Evolutionary conservation across 768 basidiomycete genomes (phyloP).

Genomic region (Calocera cornea): DNA sequence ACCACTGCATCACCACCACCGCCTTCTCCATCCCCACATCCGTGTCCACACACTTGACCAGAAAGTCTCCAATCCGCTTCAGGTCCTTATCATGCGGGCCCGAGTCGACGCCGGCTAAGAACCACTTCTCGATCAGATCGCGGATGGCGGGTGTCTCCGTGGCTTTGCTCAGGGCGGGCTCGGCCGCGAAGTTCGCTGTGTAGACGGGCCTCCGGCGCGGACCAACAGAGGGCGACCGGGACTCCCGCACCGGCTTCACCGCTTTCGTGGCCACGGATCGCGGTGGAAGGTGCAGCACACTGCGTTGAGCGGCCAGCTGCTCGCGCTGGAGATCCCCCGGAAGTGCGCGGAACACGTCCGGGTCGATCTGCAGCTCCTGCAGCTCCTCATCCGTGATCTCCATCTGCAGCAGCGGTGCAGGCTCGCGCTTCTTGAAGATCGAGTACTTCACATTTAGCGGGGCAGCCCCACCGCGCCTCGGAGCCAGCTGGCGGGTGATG

Average conservation of each 20-base stretch:
- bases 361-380: slow-evolving; percentile 53
- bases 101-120: slow-evolving; percentile 43
- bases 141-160: slow-evolving; percentile 62
- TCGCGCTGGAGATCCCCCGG: slow-evolving; percentile 60
- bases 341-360: slow-evolving; percentile 49
- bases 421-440: slow-evolving; percentile 28
- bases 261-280: slow-evolving; percentile 6
- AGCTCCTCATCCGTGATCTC: slow-evolving; percentile 47
- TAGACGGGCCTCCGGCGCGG: slow-evolving; percentile 37
- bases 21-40: slow-evolving; percentile 61
- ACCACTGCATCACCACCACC: slow-evolving; percentile 65
- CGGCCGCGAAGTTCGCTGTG: slow-evolving; percentile 37
- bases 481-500: slow-evolving; percentile 51
- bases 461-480: slow-evolving; percentile 34
- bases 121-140: slow-evolving; percentile 59
- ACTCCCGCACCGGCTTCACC: slow-evolving; percentile 12
- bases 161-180: slow-evolving; percentile 45
- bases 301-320: slow-evolving; percentile 37
- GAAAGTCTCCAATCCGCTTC: slow-evolving; percentile 56
- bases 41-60: slow-evolving; percentile 54
- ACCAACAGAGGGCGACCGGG: slow-evolving; percentile 17
- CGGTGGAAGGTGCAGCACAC: slow-evolving; percentile 11
- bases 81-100: slow-evolving; percentile 65
- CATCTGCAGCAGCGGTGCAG: slow-evolving; percentile 16
- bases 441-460: slow-evolving; percentile 27